Base-by-base conservation (phyloP, 176 grass and related monocot species). In the Aegilops longissima region DNA sequence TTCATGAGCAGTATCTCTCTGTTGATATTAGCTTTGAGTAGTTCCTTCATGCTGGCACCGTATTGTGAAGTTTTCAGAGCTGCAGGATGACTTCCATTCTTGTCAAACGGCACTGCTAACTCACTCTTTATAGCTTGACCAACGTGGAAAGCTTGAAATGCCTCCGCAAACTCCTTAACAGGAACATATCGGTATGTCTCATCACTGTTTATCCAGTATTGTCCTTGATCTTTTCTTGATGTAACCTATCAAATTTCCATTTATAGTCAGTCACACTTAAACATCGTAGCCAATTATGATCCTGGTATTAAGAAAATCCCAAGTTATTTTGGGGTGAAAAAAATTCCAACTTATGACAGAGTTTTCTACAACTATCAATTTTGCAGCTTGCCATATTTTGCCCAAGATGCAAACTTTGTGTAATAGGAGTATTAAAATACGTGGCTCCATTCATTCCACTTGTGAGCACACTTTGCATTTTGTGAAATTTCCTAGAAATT, bases 1-100 rank as follows among this genome's bases (percentile, higher is more conserved):
- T 94, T 94, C 90, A 97, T 94, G 17, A 97, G 83, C 70, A 94
- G 59, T 29, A 97, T 61, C 82, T 93, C 92, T 90, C 92, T 92
- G 27, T 75, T 61, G 7, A 90, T 88, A 71, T 87, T 92, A 56
- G 94, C 94, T 88, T 92, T 93, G 5, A 97, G 68, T 77, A 94
- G 25, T 82, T 94, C 92, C 80, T 80, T 97, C 75, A 84, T 52
- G 35, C 85, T 86, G 4, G 89, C 92, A 10, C 94, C 94, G 33
- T 97, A 94, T 82, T 84, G 86, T 81, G 87, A 82, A 39, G 82
- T 93, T 58, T 93, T 88, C 30, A 97, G 83, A 8, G 92, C 85
- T 66, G 90, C 92, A 66, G 87, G 87, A 82, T 97, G 94, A 73
- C 89, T 97, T 34, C 17, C 92, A 30, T 58, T 86, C 71, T 88